Evolutionary conservation across 768 basidiomycete species (phyloP), one percentile per base, ranked within the genome.

Genomic region (Exidia glandulosa): DNA sequence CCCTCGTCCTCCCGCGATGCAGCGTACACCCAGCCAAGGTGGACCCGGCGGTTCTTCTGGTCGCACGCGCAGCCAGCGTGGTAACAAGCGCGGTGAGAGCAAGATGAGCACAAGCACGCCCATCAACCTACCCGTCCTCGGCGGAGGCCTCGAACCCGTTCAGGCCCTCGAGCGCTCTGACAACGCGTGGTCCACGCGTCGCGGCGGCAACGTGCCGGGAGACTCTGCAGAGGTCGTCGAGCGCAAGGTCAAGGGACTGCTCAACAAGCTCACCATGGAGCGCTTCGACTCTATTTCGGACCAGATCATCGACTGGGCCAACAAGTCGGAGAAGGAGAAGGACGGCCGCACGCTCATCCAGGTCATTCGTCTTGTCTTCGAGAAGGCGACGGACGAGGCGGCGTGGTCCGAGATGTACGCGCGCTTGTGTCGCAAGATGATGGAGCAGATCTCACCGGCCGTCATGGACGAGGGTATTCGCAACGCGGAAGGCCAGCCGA

Each of bases 371-470:
- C 86, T 96, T 57, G 90, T 97, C 32, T 97, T 96, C 72, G 95
- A 96, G 73, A 96, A 94, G 79, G 94, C 94, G 12, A 96, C 91
- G 6, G 94, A 96, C 71, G 94, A 96, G 71, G 91, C 91, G 47
- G 83, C 86, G 9, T 94, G 91, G 88, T 94, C 91, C 2, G 88
- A 91, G 77, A 97, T 97, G 92, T 97, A 99, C 71, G 95, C 95
- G 32, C 85, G 89, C 32, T 77, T 99, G 37, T 97, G 94, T 70
- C 79, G 91, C 64, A 90, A 93, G 81, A 88, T 97, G 84, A 90
- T 94, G 88, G 91, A 94, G 74, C 84, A 83, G 69, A 89, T 98
- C 70, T 90, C 86, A 60, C 78, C 85, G 32, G 85, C 88, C 62
- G 90, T 97, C 4, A 86, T 87, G 66, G 94, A 97, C 69, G 90